phyloP scores from a whole-genome alignment of 257 asterid species.

The Rhazya stricta region DNA sequence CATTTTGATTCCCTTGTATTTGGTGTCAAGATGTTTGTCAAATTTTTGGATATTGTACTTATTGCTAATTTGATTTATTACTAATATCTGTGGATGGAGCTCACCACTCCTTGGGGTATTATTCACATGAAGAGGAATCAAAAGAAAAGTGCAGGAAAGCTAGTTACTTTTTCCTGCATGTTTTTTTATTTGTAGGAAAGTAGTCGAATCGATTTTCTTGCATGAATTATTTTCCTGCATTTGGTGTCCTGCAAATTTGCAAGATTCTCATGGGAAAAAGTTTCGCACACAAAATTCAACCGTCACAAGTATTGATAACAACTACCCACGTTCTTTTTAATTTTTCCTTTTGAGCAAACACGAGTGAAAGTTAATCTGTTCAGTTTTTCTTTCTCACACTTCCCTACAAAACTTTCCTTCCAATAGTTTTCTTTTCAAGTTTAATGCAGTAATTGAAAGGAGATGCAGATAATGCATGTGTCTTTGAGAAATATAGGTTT shows the following conservation, averaged over 20 bases:
- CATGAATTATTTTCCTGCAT: not conserved
- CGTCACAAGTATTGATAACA: not conserved
- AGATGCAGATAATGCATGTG: not conserved
- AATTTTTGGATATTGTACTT: not conserved
- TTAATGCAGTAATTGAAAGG: too few relatives aligned
- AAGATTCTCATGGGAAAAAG: not conserved
- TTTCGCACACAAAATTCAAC: not conserved
- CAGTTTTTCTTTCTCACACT: too few relatives aligned
- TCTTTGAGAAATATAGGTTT: not conserved
- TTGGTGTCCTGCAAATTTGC: not conserved
- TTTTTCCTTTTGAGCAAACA: not conserved
- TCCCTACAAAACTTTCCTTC: not conserved
- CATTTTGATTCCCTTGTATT: not conserved
- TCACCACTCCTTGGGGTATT: not conserved
- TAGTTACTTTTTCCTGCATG: not conserved
- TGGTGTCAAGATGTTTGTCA: not conserved
- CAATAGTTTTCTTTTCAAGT: not conserved
- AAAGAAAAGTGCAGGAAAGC: not conserved
- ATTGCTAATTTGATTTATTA: not conserved
- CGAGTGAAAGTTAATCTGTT: too few relatives aligned
- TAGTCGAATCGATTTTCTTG: not conserved
- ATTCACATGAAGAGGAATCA: not conserved
- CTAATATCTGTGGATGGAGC: not conserved
- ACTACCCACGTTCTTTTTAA: not conserved
- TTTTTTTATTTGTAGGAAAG: not conserved